phyloP scores from a whole-genome alignment of 1,284 basidiomycete species.

The Cystobasidiaceae sp. region DNA sequence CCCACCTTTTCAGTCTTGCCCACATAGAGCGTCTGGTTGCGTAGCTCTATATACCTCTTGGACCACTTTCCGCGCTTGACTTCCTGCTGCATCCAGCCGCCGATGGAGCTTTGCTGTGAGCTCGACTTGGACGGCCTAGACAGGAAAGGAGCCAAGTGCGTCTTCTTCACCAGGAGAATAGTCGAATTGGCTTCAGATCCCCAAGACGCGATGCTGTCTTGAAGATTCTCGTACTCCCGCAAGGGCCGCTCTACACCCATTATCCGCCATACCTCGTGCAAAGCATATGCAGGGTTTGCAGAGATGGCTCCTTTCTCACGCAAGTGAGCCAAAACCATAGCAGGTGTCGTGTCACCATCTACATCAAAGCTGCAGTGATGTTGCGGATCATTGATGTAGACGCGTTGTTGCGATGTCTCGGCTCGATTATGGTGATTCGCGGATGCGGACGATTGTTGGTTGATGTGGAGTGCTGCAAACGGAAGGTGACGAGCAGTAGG shows the following conservation, averaged over 20 bases:
- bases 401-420: slow-evolving; percentile 7
- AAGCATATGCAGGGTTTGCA: slow-evolving; percentile 14
- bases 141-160: slow-evolving; percentile 26
- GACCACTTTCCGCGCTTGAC: slow-evolving; percentile 84
- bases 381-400: slow-evolving; percentile 30
- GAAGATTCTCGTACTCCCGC: slow-evolving; percentile 68
- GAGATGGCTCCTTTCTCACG: slow-evolving; percentile 12
- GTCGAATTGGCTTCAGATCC: slow-evolving; percentile 30
- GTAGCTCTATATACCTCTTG: slow-evolving; percentile 76
- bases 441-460: neutral
- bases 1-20: slow-evolving; percentile 83
- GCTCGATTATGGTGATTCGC: neutral
- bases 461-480: neutral
- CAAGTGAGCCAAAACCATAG: slow-evolving; percentile 6
- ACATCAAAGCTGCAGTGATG: slow-evolving; percentile 21
- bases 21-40: slow-evolving; percentile 74
- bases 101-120: slow-evolving; percentile 49
- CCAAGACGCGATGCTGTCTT: slow-evolving; percentile 56
- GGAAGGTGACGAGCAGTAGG: too few relatives aligned
- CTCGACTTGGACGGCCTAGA: slow-evolving; percentile 42
- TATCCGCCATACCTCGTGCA: slow-evolving; percentile 15
- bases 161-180: slow-evolving; percentile 7
- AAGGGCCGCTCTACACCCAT: slow-evolving; percentile 64
- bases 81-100: slow-evolving; percentile 76
- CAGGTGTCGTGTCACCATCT: slow-evolving; percentile 21